Evolutionary conservation across 2,329 filamentous ascomycete species (phyloP).

Genomic region (Exophiala sideris): DNA sequence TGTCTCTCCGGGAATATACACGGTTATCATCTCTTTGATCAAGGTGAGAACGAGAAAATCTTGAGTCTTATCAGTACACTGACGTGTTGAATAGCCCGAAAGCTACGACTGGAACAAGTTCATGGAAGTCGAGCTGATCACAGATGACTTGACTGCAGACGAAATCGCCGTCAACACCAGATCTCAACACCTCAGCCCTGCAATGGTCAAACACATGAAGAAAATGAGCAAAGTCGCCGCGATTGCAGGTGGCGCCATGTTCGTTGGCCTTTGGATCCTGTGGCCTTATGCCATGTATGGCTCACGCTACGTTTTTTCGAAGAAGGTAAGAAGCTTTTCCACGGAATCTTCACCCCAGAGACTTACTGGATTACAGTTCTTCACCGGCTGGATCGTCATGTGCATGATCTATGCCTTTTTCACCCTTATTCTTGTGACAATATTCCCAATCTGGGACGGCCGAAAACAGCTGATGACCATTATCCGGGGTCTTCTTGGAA

Average conservation of each 20-base stretch:
- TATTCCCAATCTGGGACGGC: background rate
- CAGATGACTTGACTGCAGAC: too few species aligned
- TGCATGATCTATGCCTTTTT: background rate
- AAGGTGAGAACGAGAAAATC: too few species aligned
- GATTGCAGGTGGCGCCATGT: conserved; percentile 59
- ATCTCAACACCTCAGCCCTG: too few species aligned
- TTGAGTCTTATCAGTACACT: too few species aligned
- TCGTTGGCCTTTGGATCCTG: conserved; percentile 68
- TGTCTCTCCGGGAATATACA: conserved; percentile 67
- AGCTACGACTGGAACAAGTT: too few species aligned
- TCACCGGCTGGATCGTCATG: background rate
- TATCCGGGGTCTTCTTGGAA: background rate
- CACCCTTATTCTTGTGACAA: background rate
- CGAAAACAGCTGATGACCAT: background rate
- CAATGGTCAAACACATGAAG: conserved; percentile 44
- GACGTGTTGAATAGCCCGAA: too few species aligned
- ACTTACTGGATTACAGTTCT: background rate
- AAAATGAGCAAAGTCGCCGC: conserved; percentile 56
- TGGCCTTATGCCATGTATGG: conserved; percentile 95
- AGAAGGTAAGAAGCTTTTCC: conserved; percentile 31
- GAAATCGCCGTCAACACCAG: too few species aligned
- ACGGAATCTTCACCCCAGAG: too few species aligned
- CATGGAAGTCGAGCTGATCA: too few species aligned
- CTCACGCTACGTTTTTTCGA: conserved; percentile 71
- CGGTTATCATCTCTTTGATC: conserved; percentile 29